phyloP scores from a whole-genome alignment of 2,329 filamentous ascomycete genomes.

The Scolecobasidium constrictum region DNA sequence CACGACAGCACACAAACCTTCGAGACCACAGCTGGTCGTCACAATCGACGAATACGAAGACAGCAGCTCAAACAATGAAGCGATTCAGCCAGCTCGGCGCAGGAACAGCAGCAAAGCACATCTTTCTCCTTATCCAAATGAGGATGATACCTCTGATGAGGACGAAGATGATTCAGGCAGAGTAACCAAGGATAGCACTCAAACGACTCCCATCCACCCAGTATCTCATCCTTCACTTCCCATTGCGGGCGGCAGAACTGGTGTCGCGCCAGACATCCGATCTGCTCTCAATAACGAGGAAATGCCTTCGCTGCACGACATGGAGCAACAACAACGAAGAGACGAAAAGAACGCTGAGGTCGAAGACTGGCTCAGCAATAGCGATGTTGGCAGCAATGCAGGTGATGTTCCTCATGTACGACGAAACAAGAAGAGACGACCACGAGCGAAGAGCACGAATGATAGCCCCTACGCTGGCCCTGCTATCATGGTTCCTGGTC shows the following conservation, averaged over 20 bases:
- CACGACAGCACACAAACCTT: not conserved
- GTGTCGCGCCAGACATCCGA: slow-evolving; percentile 36
- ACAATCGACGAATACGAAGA: slow-evolving; percentile 6
- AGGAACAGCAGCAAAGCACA: slow-evolving; percentile 22
- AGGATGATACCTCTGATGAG: slow-evolving; percentile 22
- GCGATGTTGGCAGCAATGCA: slow-evolving; percentile 35
- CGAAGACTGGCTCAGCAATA: slow-evolving; percentile 38
- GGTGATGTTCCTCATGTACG: slow-evolving; percentile 18
- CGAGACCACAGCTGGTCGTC: slow-evolving; percentile 7
- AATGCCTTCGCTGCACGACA: slow-evolving; percentile 39
- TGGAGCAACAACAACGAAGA: slow-evolving; percentile 33
- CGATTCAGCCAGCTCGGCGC: slow-evolving; percentile 1
- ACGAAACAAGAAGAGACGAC: slow-evolving; percentile 17
- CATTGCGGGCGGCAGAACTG: slow-evolving; percentile 15
- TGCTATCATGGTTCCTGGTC: slow-evolving; percentile 38
- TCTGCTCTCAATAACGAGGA: slow-evolving; percentile 28
- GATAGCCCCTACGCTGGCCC: slow-evolving; percentile 21
- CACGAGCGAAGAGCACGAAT: slow-evolving; percentile 36
- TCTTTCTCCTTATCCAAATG: slow-evolving; percentile 25
- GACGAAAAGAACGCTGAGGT: slow-evolving; percentile 44
- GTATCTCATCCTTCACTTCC: not conserved
- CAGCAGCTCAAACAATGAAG: not conserved
- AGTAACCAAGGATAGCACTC: not conserved
- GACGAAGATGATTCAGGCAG: slow-evolving; percentile 11
- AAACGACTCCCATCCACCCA: not conserved